phyloP scores from a whole-genome alignment of 441 rosid species.

The Erodium texanum region DNA sequence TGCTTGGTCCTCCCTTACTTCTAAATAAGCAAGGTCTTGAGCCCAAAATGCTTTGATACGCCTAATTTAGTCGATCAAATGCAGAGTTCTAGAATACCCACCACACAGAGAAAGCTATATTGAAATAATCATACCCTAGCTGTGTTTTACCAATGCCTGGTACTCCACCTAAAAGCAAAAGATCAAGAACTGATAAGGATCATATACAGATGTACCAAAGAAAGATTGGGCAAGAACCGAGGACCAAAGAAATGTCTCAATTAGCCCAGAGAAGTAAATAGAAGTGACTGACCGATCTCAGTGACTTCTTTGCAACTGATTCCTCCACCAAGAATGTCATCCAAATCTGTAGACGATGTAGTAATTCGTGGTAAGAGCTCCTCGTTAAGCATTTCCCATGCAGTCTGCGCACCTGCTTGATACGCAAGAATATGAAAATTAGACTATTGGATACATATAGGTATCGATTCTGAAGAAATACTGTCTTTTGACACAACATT shows the following conservation, averaged over 20 bases:
- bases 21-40: too few species aligned
- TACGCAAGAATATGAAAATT: not conserved
- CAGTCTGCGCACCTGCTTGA: slow-evolving; percentile 58
- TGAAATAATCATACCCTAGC: slow-evolving; percentile 51
- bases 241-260: not conserved
- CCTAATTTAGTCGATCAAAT: too few species aligned
- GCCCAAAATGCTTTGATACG: too few species aligned
- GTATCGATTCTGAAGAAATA: not conserved
- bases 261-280: not conserved
- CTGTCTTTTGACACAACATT: too few species aligned
- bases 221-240: not conserved
- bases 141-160: slow-evolving; percentile 98
- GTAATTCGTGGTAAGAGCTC: slow-evolving; percentile 53
- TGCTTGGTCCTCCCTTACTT: too few species aligned
- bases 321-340: slow-evolving; percentile 79
- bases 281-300: slow-evolving; percentile 57
- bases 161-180: slow-evolving; percentile 54
- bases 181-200: not conserved
- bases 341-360: slow-evolving; percentile 79
- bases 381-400: slow-evolving; percentile 88
- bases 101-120: slow-evolving; percentile 12
- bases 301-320: slow-evolving; percentile 81
- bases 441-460: not conserved
- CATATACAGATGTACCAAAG: not conserved
- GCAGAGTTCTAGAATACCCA: not conserved